Conservation (phyloP, 2,329 filamentous ascomycete genomes). For the Fonsecaea erecta region DNA sequence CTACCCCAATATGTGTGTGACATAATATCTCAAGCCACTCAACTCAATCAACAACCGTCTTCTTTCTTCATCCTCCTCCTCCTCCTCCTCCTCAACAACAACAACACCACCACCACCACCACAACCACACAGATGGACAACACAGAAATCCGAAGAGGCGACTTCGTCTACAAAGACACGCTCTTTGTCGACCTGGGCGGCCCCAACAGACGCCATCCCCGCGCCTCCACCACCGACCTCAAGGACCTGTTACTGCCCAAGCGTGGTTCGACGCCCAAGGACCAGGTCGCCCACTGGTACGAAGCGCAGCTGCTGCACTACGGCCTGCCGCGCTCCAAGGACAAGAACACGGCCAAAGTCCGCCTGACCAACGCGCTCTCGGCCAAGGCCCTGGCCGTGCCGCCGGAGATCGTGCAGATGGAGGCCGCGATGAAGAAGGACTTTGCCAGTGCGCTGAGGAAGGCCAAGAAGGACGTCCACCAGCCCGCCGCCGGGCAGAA, state of each 20-base stretch:
- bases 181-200: conserved; percentile 54
- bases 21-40: no score
- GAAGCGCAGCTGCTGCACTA: conserved; percentile 68
- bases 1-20: no score
- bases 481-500: neutral
- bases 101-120: no score
- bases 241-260: conserved; percentile 48
- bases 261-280: conserved; percentile 41
- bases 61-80: no score
- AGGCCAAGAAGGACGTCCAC: conserved; percentile 41
- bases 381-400: conserved; percentile 55
- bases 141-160: conserved; percentile 25
- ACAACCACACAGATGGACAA: no score
- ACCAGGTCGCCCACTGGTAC: conserved; percentile 65
- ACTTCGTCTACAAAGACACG: conserved; percentile 41
- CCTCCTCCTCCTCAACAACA: no score
- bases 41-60: no score
- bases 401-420: conserved; percentile 53
- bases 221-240: conserved; percentile 52
- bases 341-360: conserved; percentile 64
- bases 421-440: conserved; percentile 63
- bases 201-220: conserved; percentile 53
- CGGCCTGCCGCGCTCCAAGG: conserved; percentile 60
- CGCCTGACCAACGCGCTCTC: conserved; percentile 63
- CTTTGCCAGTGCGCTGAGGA: conserved; percentile 51